A percentile compares a stretch with the other conserved stretches of the same genome.
phyloP scores from a whole-genome alignment of 1,139 yeast genomes.

The Lodderomyces elongisporus region DNA sequence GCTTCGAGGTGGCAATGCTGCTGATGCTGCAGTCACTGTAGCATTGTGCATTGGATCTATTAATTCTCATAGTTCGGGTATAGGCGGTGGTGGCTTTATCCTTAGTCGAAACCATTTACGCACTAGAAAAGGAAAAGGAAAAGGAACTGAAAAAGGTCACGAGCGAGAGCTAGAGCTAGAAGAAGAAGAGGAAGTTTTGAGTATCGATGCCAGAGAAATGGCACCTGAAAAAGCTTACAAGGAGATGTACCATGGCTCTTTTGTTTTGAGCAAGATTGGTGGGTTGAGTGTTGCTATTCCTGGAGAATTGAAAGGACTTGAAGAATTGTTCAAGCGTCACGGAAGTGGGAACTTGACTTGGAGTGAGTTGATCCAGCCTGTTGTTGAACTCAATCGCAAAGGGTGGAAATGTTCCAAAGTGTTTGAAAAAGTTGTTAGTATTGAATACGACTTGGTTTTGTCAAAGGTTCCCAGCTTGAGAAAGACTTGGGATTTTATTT shows the following conservation, averaged over 20 bases:
- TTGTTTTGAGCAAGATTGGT: slow-evolving; percentile 56
- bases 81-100: slow-evolving; percentile 89
- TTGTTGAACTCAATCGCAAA: slow-evolving; percentile 54
- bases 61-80: slow-evolving; percentile 80
- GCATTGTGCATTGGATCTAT: slow-evolving; percentile 84
- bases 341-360: slow-evolving; percentile 71
- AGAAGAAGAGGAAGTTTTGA: slow-evolving; percentile 35
- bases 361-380: slow-evolving; percentile 73
- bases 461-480: slow-evolving; percentile 21
- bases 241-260: slow-evolving; percentile 51
- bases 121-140: not conserved
- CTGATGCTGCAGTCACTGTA: slow-evolving; percentile 88
- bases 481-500: slow-evolving; percentile 55
- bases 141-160: too few species aligned
- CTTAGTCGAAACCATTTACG: slow-evolving; percentile 41
- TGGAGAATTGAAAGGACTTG: slow-evolving; percentile 82
- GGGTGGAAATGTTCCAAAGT: slow-evolving; percentile 63
- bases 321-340: slow-evolving; percentile 52
- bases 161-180: too few species aligned
- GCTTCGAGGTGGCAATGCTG: slow-evolving; percentile 61
- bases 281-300: slow-evolving; percentile 86
- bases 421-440: slow-evolving; percentile 30
- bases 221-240: slow-evolving; percentile 65
- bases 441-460: slow-evolving; percentile 24
- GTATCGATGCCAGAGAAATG: slow-evolving; percentile 82